phyloP scores from a whole-genome alignment of 495 filamentous ascomycete genomes.

The Thozetella sp. region DNA sequence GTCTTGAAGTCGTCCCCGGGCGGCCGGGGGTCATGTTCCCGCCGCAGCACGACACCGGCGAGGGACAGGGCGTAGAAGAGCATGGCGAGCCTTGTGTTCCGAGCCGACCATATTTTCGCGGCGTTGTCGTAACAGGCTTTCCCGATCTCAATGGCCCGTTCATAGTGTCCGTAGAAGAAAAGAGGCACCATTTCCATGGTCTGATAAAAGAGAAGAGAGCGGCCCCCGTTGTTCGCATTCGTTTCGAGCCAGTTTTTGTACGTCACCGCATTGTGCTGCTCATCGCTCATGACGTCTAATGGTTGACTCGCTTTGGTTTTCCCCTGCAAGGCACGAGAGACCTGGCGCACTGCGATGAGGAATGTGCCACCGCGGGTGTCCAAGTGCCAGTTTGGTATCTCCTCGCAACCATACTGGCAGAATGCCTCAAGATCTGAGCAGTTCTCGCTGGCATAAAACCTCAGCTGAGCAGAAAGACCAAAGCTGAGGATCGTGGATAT shows the following conservation, averaged over 20 bases:
- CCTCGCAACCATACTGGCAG: conserved; percentile 72
- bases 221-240: conserved; percentile 38
- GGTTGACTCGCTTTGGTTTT: conserved; percentile 67
- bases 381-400: conserved; percentile 71
- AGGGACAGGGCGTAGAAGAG: conserved; percentile 73
- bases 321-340: conserved; percentile 78
- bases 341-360: conserved; percentile 71
- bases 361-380: conserved; percentile 81
- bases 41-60: conserved; percentile 62
- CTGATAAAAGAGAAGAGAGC: conserved; percentile 72
- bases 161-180: conserved; percentile 75
- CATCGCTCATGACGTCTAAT: conserved; percentile 68
- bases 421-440: conserved; percentile 74
- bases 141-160: conserved; percentile 68
- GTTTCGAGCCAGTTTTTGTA: conserved; percentile 63
- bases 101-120: conserved; percentile 70
- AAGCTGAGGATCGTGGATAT: conserved; percentile 75
- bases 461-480: conserved; percentile 69
- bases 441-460: conserved; percentile 75
- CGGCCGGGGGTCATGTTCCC: conserved; percentile 52
- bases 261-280: conserved; percentile 60
- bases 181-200: conserved; percentile 71
- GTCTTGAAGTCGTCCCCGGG: conserved; percentile 48
- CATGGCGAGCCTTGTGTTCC: conserved; percentile 63
- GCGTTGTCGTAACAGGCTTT: conserved; percentile 58